These are phyloP conservation scores for Rhynchospora tenuis DNA, from an alignment of 176 grass and related monocot species.

Conservation along the genomic window DNA sequence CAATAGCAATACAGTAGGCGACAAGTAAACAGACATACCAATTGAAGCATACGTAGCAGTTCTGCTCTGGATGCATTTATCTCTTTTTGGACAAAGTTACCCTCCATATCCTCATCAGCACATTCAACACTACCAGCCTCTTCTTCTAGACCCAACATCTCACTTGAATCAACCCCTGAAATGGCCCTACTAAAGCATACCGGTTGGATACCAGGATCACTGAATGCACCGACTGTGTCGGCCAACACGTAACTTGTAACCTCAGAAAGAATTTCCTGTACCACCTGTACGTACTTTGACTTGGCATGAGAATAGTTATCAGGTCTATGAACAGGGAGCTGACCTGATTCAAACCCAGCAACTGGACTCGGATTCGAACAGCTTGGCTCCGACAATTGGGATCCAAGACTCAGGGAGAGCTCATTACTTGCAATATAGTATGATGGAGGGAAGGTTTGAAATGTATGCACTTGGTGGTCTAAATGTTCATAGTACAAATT, in stretches of 20 bases:
- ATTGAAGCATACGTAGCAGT: conserved; percentile 24
- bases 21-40: conserved; percentile 23
- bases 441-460: conserved; percentile 6
- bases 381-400: conserved; percentile 45
- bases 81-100: not conserved
- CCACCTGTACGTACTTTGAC: conserved; percentile 51
- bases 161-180: conserved; percentile 19
- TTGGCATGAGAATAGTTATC: conserved; percentile 24
- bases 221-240: conserved; percentile 20
- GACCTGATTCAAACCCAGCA: conserved; percentile 15
- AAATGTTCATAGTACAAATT: not conserved
- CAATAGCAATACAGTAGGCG: not conserved
- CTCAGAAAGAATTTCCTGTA: conserved; percentile 55
- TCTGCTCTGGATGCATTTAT: conserved; percentile 4
- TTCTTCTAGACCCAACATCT: conserved; percentile 10
- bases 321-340: conserved; percentile 29
- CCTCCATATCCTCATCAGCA: conserved; percentile 12
- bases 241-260: conserved; percentile 28
- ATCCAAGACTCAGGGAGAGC: conserved; percentile 51
- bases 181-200: conserved; percentile 1
- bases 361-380: conserved; percentile 40
- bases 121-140: not conserved
- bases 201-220: not conserved
- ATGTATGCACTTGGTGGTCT: conserved; percentile 5
- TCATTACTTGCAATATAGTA: conserved; percentile 35